Evolutionary conservation across 2,329 filamentous ascomycete species (phyloP), one percentile per base, ranked within the genome.

Genomic region (Corinectria fuckeliana): DNA sequence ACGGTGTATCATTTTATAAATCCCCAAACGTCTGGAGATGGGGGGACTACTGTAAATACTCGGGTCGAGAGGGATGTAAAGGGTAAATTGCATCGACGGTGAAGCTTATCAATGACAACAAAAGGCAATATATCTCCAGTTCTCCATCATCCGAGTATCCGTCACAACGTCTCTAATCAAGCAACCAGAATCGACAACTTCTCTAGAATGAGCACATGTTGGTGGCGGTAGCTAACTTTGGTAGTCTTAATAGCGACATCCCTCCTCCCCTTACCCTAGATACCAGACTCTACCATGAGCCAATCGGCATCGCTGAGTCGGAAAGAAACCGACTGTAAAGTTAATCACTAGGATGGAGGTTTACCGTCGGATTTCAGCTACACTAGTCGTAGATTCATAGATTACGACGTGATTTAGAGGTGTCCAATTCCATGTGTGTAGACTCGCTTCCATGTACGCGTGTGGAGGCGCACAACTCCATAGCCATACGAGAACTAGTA

Each of bases 271-370:
- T 34, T n/a, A 20, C 13, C 16, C 28, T 26, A 11, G 23, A 53
- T 9, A 7, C 23, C 34, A 41, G 41, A 34, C 14, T 25, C 28
- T 6, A 2, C 32, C 13, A 26, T 13, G 52, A 38, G 26, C 52
- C 52, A 55, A 55, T 55, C 52, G 52, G 52, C 23, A 48, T 18
- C 34, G 23, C 26, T 28, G 8, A 8, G 1, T 48, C 52, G 52
- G 52, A 49, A 55, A 23, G 21, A 26, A 23, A 25, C 52, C 42
- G 52, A 41, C 42, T 42, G 42, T 49, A 23, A 28, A 28, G 9
- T 18, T 11, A 39, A 48, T 16, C 16, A 28, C 44, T 7, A 25
- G 52, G 16, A 26, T 41, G 7, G 10, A 8, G 9, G 34, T 48
- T 30, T 18, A 8, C 14, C 16, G 21, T 23, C 25, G n/a, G 21